phyloP scores from a whole-genome alignment of 2,329 filamentous ascomycete species.

The Colletotrichum eleusines region DNA sequence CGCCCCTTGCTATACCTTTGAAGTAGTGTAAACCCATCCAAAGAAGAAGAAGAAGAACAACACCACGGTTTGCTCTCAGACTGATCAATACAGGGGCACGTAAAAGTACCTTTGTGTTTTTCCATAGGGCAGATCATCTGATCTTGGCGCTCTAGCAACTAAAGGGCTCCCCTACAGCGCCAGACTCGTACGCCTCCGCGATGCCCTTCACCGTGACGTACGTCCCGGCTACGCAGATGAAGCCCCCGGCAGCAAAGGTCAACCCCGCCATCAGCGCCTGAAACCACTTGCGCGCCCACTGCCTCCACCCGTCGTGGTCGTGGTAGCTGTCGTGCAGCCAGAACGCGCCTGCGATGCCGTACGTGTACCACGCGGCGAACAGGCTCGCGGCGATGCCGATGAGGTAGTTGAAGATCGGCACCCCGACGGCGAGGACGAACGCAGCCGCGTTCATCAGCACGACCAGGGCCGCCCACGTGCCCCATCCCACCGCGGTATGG shows the following conservation, averaged over 20 bases:
- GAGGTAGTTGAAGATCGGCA: conserved; percentile 67
- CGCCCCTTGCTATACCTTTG: neutral
- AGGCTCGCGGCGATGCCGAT: conserved; percentile 63
- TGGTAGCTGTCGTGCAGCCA: conserved; percentile 64
- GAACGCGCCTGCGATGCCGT: conserved; percentile 64
- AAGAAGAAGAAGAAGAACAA: too few relatives aligned
- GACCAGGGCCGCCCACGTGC: conserved; percentile 60
- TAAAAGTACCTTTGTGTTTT: neutral
- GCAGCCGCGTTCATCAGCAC: conserved; percentile 59
- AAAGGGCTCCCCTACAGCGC: conserved; percentile 25
- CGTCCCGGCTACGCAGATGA: conserved; percentile 62
- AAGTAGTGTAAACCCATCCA: neutral
- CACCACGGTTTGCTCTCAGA: neutral
- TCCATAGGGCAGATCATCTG: neutral
- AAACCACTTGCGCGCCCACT: conserved; percentile 53
- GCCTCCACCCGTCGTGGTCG: conserved; percentile 53
- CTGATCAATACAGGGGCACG: neutral
- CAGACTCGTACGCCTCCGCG: conserved; percentile 42
- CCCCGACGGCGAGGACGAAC: conserved; percentile 58
- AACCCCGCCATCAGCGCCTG: conserved; percentile 55
- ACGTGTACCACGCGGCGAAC: conserved; percentile 67
- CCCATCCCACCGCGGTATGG: conserved; percentile 61
- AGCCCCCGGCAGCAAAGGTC: conserved; percentile 59
- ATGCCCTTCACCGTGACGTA: conserved; percentile 60
- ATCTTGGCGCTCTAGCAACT: too few relatives aligned